These are phyloP conservation scores for Escovopsis sp. DNA, from an alignment of 2,329 filamentous ascomycete genomes.

Conservation along the genomic window DNA sequence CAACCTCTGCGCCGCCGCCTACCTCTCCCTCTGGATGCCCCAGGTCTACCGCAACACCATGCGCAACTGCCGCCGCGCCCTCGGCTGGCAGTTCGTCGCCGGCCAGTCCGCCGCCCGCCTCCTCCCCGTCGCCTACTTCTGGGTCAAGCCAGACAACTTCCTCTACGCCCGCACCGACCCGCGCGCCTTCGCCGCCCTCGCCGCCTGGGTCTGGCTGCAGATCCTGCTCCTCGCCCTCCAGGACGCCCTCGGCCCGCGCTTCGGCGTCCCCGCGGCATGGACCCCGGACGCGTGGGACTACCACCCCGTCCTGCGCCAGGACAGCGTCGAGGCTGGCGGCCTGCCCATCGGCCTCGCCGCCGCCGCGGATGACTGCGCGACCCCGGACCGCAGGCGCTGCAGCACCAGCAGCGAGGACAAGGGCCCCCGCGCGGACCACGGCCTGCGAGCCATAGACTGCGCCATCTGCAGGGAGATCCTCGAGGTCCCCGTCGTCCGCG, in stretches of 20 bases:
- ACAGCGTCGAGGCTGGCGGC: constrained; percentile 64
- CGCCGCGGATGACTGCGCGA: constrained; percentile 7
- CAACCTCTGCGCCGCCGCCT: constrained; percentile 53
- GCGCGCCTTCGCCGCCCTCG: constrained; percentile 42
- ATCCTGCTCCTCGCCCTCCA: constrained; percentile 65
- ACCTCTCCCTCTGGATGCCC: constrained; percentile 83
- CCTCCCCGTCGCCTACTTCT: constrained; percentile 75
- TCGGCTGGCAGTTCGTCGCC: constrained; percentile 82
- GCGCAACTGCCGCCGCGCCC: constrained; percentile 79
- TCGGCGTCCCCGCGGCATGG: constrained; percentile 60
- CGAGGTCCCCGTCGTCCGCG: constrained; percentile 68
- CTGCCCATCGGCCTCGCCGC: constrained; percentile 58
- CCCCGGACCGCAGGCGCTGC: constrained; percentile 12
- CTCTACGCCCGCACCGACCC: constrained; percentile 60
- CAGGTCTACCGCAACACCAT: constrained; percentile 84
- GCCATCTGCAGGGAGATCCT: constrained; percentile 89
- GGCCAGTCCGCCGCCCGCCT: constrained; percentile 71
- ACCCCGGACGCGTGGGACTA: constrained; percentile 80
- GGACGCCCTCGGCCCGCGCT: constrained; percentile 75
- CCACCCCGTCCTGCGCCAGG: constrained; percentile 74
- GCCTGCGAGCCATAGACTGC: constrained; percentile 58
- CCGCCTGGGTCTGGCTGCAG: constrained; percentile 78
- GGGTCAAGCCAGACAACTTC: constrained; percentile 62
- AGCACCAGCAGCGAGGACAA: constrained; percentile 17
- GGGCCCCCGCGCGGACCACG: constrained; percentile 10